Conservation (phyloP, 352 stramenopile species). For the Phytophthora idaei region DNA sequence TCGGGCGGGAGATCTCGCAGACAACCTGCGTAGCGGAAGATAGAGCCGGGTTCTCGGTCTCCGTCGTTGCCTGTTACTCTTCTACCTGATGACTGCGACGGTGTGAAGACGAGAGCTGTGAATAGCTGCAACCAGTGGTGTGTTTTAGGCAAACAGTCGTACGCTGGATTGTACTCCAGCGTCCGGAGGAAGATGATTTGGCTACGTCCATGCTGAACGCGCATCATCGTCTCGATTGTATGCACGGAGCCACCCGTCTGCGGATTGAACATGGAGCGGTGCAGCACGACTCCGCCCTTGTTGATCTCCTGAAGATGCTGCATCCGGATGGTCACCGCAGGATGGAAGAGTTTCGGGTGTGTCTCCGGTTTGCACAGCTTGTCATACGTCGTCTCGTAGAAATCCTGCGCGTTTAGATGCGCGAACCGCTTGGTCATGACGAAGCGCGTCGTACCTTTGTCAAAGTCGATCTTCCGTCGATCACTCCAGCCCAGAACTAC, state of each 20-base stretch:
- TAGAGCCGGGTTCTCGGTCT: too few species aligned
- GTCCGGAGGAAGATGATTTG: too few species aligned
- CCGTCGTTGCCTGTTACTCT: too few species aligned
- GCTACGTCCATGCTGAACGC: too few species aligned
- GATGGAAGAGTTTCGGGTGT: conserved; percentile 40
- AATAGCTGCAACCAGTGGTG: too few species aligned
- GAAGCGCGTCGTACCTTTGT: conserved; percentile 25
- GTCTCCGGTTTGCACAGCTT: conserved; percentile 32
- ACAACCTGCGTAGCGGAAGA: too few species aligned
- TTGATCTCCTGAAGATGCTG: conserved; percentile 44
- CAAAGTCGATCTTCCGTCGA: conserved; percentile 29
- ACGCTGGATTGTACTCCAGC: too few species aligned
- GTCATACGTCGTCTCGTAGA: conserved; percentile 35
- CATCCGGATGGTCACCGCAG: conserved; percentile 29
- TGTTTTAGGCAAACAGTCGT: too few species aligned
- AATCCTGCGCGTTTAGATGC: conserved; percentile 24
- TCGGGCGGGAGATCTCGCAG: too few species aligned
- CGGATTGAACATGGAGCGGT: conserved; percentile 48
- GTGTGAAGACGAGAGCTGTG: too few species aligned
- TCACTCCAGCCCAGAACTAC: conserved; percentile 47
- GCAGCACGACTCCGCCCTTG: conserved; percentile 44
- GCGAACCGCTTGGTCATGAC: conserved; percentile 40
- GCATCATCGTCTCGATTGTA: background rate
- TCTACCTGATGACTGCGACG: too few species aligned
- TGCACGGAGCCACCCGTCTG: conserved; percentile 37